Percentiles rank a stretch among this genome's conserved stretches.
Conservation (phyloP, 1,139 yeast species). For the Arxiozyma heterogenica region DNA sequence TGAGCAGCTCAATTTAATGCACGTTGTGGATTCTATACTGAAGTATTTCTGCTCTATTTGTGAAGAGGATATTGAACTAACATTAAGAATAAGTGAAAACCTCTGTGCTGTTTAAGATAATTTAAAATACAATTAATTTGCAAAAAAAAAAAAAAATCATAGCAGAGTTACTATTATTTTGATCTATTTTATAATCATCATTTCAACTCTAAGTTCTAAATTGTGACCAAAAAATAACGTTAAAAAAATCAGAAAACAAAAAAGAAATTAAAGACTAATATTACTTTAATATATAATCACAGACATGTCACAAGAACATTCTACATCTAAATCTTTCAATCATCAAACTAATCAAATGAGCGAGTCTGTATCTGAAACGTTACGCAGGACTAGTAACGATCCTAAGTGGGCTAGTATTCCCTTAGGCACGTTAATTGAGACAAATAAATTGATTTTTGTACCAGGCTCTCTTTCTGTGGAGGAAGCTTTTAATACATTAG, state of each 20-base stretch:
- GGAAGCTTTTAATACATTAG: constrained; percentile 73
- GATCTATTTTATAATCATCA: neutral
- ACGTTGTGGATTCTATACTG: neutral
- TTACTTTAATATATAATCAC: too few relatives aligned
- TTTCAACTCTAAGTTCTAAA: too few relatives aligned
- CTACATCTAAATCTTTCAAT: neutral
- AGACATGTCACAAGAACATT: neutral
- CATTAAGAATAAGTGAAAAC: neutral
- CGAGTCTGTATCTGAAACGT: constrained; percentile 18
- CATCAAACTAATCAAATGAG: constrained; percentile 11
- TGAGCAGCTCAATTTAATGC: neutral
- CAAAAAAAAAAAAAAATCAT: neutral
- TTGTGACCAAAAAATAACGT: constrained; percentile 1
- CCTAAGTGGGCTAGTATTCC: constrained; percentile 64
- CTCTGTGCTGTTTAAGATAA: neutral
- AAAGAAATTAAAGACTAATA: too few relatives aligned
- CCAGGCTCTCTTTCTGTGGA: constrained; percentile 63
- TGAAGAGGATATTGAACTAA: too few relatives aligned
- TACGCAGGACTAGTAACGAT: constrained; percentile 20
- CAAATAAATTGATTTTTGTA: constrained; percentile 65
- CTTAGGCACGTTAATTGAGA: constrained; percentile 65
- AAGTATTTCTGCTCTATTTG: too few relatives aligned
- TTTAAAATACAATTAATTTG: too few relatives aligned
- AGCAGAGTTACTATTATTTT: neutral
- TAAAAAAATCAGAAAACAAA: too few relatives aligned